A percentile compares a stretch with the other conserved stretches of the same genome.
Conservation (phyloP, 2,329 filamentous ascomycete species). For the Neopestalotiopsis sp. region DNA sequence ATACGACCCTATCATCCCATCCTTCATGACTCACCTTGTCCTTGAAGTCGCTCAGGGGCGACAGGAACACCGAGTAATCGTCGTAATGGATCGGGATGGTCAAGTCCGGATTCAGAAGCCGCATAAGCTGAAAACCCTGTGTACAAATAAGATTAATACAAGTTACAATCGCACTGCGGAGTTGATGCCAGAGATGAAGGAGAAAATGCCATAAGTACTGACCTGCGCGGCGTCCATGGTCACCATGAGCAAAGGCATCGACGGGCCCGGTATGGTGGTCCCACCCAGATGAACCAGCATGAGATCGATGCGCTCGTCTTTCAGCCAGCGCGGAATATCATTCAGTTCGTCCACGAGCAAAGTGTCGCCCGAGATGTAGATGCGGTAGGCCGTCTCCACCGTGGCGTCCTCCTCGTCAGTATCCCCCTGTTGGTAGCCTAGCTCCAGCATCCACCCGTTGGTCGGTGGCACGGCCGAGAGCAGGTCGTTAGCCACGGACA, state of each 20-base stretch:
- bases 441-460: constrained; percentile 71
- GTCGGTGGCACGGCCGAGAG: constrained; percentile 61
- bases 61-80: constrained; percentile 68
- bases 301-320: constrained; percentile 61
- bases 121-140: constrained; percentile 65
- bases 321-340: constrained; percentile 62
- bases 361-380: constrained; percentile 73
- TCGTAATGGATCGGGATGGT: constrained; percentile 71
- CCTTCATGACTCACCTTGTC: constrained; percentile 58
- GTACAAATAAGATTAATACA: background rate
- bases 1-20: constrained; percentile 59
- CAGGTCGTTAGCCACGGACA: constrained; percentile 45
- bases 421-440: constrained; percentile 50
- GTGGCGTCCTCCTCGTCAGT: constrained; percentile 25
- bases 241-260: constrained; percentile 67
- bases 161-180: background rate
- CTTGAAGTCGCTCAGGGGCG: constrained; percentile 65
- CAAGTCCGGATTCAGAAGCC: constrained; percentile 63
- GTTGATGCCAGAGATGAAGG: background rate
- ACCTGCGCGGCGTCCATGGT: constrained; percentile 67
- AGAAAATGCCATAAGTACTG: background rate
- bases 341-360: constrained; percentile 66
- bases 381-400: constrained; percentile 58
- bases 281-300: constrained; percentile 72
- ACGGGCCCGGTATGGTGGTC: constrained; percentile 67